These are phyloP conservation scores for Pulicaria dysenterica DNA, from an alignment of 129 eudicot genomes.

Conservation along the genomic window DNA sequence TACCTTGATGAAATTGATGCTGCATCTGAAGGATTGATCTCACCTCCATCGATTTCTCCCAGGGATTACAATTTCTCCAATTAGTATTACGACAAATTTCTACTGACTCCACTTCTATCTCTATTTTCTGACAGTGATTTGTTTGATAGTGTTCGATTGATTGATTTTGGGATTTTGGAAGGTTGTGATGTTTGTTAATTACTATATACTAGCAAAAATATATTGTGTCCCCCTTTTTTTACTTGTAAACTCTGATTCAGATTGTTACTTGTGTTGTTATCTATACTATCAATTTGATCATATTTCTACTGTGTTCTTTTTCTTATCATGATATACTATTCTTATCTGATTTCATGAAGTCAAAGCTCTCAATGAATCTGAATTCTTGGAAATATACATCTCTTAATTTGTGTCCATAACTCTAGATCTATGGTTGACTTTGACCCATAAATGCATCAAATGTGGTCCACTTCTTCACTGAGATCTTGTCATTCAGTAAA, in stretches of 20 bases:
- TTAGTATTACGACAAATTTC: constrained; percentile 18
- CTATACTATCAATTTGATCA: constrained; percentile 8
- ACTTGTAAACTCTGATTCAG: constrained; percentile 19
- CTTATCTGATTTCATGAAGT: not conserved
- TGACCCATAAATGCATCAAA: constrained; percentile 21
- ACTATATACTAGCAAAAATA: not conserved
- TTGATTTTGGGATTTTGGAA: constrained; percentile 21
- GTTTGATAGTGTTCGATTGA: constrained; percentile 29
- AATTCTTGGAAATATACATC: not conserved
- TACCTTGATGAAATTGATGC: constrained; percentile 66
- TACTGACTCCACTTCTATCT: constrained; percentile 15
- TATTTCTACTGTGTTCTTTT: constrained; percentile 11
- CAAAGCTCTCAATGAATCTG: not conserved
- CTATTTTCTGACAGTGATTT: constrained; percentile 23
- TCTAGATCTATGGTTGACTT: constrained; percentile 11
- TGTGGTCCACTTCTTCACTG: constrained; percentile 24
- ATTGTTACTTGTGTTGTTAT: constrained; percentile 22
- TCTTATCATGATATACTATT: not conserved
- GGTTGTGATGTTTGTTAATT: not conserved
- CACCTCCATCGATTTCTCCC: constrained; percentile 24
- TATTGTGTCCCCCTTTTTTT: not conserved
- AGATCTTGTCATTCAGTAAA: constrained; percentile 19
- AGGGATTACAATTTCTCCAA: constrained; percentile 14
- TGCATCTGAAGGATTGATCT: constrained; percentile 50
- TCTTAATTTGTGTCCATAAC: not conserved